Evolutionary conservation across 1,139 yeast species (phyloP).

Genomic region (Yamadazyma buinensis): DNA sequence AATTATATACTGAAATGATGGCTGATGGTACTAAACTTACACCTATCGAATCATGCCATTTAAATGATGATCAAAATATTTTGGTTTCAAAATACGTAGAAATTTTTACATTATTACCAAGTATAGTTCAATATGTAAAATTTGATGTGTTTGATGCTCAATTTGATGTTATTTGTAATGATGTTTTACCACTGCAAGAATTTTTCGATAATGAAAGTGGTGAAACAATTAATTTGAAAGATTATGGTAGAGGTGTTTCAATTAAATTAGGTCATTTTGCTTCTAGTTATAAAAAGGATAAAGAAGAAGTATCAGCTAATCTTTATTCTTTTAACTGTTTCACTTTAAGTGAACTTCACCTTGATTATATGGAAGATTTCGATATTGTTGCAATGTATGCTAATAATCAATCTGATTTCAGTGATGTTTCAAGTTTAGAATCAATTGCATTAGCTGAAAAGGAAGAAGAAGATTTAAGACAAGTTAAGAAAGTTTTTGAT

Average conservation of each 20-base stretch:
- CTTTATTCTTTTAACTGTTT: conserved; percentile 26
- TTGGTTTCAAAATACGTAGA: conserved; percentile 14
- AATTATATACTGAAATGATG: conserved; percentile 17
- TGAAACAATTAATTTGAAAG: conserved; percentile 32
- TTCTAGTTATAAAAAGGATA: conserved; percentile 20
- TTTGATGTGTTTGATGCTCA: conserved; percentile 25
- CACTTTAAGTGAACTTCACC: conserved; percentile 37
- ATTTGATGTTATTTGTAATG: conserved; percentile 40
- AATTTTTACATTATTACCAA: conserved; percentile 32
- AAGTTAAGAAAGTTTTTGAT: conserved; percentile 33
- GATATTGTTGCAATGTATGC: conserved; percentile 25
- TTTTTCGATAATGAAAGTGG: conserved; percentile 22
- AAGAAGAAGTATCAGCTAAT: conserved; percentile 19
- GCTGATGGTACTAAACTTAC: conserved; percentile 1
- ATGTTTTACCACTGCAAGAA: conserved; percentile 35
- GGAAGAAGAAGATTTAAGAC: conserved; percentile 19
- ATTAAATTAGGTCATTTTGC: conserved; percentile 21
- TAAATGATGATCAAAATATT: neutral
- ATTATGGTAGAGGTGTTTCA: conserved; percentile 40
- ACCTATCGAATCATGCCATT: too few species aligned
- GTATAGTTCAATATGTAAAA: conserved; percentile 23
- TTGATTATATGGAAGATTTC: conserved; percentile 35
- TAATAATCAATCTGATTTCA: conserved; percentile 24
- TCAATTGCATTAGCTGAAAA: conserved; percentile 20
- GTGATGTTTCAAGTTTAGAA: conserved; percentile 36